Evolutionary conservation across 2,329 filamentous ascomycete species (phyloP).

Genomic region (Colletotrichum salicis): DNA sequence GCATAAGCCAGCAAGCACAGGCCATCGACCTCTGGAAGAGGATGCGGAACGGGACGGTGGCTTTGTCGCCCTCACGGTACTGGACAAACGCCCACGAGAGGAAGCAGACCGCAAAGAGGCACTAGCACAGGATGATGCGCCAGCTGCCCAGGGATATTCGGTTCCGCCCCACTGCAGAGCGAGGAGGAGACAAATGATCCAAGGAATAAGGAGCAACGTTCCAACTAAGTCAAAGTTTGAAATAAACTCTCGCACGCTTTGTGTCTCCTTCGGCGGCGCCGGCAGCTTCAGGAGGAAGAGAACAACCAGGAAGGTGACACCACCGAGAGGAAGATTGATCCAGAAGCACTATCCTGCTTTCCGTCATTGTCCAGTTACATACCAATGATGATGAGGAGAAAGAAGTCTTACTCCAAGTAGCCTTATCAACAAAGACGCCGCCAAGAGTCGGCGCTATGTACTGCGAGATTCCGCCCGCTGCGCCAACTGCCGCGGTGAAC

Average conservation of each 20-base stretch:
- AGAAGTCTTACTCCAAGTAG: conserved; percentile 53
- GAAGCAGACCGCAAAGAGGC: conserved; percentile 59
- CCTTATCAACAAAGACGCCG: conserved; percentile 59
- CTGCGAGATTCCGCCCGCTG: conserved; percentile 65
- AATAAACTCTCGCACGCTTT: conserved; percentile 43
- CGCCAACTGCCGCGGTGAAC: conserved; percentile 64
- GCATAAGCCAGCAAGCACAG: background rate
- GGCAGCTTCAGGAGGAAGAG: conserved; percentile 57
- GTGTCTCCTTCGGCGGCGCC: conserved; percentile 40
- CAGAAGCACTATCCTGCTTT: conserved; percentile 56
- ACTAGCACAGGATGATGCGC: conserved; percentile 60
- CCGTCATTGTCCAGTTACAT: background rate
- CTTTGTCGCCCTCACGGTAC: conserved; percentile 62
- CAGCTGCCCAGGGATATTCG: conserved; percentile 43
- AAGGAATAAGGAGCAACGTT: background rate
- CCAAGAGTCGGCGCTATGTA: conserved; percentile 61
- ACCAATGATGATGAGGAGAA: background rate
- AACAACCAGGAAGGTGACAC: conserved; percentile 50
- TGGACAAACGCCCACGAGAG: conserved; percentile 64
- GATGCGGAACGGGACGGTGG: conserved; percentile 60
- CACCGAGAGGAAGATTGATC: conserved; percentile 56
- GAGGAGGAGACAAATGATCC: conserved; percentile 3
- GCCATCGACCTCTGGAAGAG: conserved; percentile 45
- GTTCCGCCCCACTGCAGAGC: conserved; percentile 3
- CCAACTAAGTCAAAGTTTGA: conserved; percentile 42